Evolutionary conservation across 2,329 filamentous ascomycete genomes (phyloP), one percentile per base, ranked within the genome.

Genomic region (Claviceps sp.): DNA sequence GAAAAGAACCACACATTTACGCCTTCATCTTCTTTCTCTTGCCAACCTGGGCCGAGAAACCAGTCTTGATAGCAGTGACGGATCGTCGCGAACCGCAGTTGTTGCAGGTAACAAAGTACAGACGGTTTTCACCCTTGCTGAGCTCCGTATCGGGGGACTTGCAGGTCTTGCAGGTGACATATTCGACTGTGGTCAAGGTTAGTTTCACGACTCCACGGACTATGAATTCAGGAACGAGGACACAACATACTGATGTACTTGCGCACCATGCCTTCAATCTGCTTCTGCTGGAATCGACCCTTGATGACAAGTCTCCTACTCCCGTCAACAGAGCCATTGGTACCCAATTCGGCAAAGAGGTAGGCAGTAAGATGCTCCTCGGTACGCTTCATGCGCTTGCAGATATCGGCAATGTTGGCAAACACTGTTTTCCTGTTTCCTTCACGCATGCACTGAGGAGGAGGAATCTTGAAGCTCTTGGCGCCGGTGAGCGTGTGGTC

Each of bases 361-460:
- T 96, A 97, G 63, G 91, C 85, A 50, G 89, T 97, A 59, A 98
- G 87, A 74, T 96, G 93, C 73, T 98, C 93, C 66, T 97, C 91
- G 57, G 87, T 90, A 70, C 93, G 83, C 84, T 98, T 98, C 90
- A 98, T 97, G 63, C 91, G 84, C 80, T 95, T 95, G 80, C 89
- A 95, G 65, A 98, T 97, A 68, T 98, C 93, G 68, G 89, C 82
- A 66, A 98, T 93, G 76, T 98, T 98, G 76, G 91, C 93, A 65
- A 98, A 98, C 65, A 98, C 95, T 57, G 93, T 98, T 84, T 95
- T 95, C 82, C 95, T 94, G 83, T 98, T 98, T 69, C 93, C 93
- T 89, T 98, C 93, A 74, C 93, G 90, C 66, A 97, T 82, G 74
- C 93, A 97, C 76, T 98, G 93, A 49, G 93, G 93, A 50, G 93